Evolutionary conservation across 306 rosid genomes (phyloP).

Genomic region (Dryas octopetala): DNA sequence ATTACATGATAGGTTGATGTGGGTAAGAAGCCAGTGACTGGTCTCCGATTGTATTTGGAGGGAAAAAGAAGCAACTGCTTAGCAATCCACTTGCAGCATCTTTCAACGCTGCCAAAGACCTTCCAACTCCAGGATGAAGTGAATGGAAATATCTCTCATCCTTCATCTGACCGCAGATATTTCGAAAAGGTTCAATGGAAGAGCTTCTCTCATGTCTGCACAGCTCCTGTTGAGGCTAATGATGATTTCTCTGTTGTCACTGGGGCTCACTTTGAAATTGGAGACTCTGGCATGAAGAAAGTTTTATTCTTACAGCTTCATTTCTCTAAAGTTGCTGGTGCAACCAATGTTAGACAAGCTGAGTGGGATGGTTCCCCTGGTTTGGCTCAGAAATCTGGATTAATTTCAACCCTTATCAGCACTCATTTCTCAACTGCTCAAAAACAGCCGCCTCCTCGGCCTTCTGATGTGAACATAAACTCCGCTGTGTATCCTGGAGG

Average conservation of each 20-base stretch:
- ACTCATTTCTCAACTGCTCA: slow-evolving; percentile 66
- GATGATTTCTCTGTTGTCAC: slow-evolving; percentile 69
- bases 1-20: slow-evolving; percentile 61
- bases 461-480: slow-evolving; percentile 65
- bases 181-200: slow-evolving; percentile 88
- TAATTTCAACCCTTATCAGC: slow-evolving; percentile 72
- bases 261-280: slow-evolving; percentile 73
- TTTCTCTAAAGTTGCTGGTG: slow-evolving; percentile 52
- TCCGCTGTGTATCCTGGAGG: slow-evolving; percentile 86
- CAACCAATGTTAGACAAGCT: slow-evolving; percentile 33
- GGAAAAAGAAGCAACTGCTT: slow-evolving; percentile 78
- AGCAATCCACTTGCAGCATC: slow-evolving; percentile 90
- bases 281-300: slow-evolving; percentile 65
- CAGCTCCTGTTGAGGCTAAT: slow-evolving; percentile 69
- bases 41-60: slow-evolving; percentile 78
- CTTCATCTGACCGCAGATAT: slow-evolving; percentile 56
- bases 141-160: slow-evolving; percentile 27
- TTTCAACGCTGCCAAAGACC: slow-evolving; percentile 71
- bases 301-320: slow-evolving; percentile 63
- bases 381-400: slow-evolving; percentile 76
- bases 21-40: slow-evolving; percentile 79
- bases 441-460: slow-evolving; percentile 54
- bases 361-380: slow-evolving; percentile 80
- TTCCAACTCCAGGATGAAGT: slow-evolving; percentile 51
- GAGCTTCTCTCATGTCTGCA: slow-evolving; percentile 87